A percentile compares a stretch with the other conserved stretches of the same genome.
Evolutionary conservation across 2,329 filamentous ascomycete species (phyloP).

Genomic region (Aspergillus fructus): DNA sequence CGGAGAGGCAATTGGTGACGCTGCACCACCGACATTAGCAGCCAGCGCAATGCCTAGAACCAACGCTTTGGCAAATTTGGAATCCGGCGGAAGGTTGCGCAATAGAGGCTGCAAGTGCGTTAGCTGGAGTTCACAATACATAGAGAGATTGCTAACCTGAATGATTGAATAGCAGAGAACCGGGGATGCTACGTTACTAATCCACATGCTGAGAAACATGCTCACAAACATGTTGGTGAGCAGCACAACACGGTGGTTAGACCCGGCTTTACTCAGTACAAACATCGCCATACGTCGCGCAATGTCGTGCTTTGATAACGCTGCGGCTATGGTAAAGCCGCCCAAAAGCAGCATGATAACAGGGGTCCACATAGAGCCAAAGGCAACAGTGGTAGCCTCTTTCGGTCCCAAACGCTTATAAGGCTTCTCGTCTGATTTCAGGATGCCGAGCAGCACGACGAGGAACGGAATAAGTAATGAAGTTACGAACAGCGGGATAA

Average conservation of each 20-base stretch:
- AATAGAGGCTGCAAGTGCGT: conserved; percentile 72
- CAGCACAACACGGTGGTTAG: conserved; percentile 81
- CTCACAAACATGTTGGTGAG: conserved; percentile 99
- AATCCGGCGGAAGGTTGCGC: conserved; percentile 85
- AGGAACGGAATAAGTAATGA: conserved; percentile 92
- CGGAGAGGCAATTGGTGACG: conserved; percentile 93
- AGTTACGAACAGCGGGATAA: conserved; percentile 95
- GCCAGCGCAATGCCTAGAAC: conserved; percentile 93
- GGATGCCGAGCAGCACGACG: conserved; percentile 80
- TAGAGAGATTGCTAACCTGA: conserved; percentile 56
- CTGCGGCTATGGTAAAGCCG: conserved; percentile 93
- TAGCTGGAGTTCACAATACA: neutral
- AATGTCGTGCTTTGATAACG: conserved; percentile 94
- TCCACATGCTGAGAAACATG: conserved; percentile 97
- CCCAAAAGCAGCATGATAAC: conserved; percentile 98
- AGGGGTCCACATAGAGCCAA: conserved; percentile 97
- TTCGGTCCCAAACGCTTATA: conserved; percentile 73
- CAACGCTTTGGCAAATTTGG: conserved; percentile 89
- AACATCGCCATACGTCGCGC: conserved; percentile 97
- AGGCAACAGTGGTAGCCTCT: conserved; percentile 78
- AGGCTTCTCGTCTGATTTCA: conserved; percentile 71
- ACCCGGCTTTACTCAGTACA: conserved; percentile 93
- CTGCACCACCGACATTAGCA: conserved; percentile 93
- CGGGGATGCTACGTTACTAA: conserved; percentile 95
- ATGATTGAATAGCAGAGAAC: conserved; percentile 98